Base-by-base conservation (phyloP, 2,329 filamentous ascomycete species). In the Paraphoma sp. region DNA sequence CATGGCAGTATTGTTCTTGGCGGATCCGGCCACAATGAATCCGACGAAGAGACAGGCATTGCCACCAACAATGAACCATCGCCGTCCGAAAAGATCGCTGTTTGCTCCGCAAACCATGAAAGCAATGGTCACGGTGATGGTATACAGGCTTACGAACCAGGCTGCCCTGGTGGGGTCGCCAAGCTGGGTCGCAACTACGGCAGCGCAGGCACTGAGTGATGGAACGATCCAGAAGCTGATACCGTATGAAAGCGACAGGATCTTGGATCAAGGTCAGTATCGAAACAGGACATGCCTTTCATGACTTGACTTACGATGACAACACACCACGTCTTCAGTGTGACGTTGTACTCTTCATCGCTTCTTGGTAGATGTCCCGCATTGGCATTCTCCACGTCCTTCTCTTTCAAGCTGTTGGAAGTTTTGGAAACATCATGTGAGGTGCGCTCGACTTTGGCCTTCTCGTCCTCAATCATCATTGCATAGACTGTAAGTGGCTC, bases 11-110 rank as follows among this genome's bases (percentile, higher is more conserved):
- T 72, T 76, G 58, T 65, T 79, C 61, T 76, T 79, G 14, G 79
- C 78, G 10, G 56, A 11, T 31, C 56, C 61, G 8, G 75, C 76
- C 4, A 80, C 61, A 11, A 80, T 73, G 54, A 77, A 72, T 6
- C 78, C 77, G n/a, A 78, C 56, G 48, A 74, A 74, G 38, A 74
- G 68, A 14, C 79, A 56, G 41, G 79, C 63, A 56, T 81, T 81
- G 16, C 80, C 80, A 23, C 73, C 65, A 1, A 80, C 71, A 42
- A 82, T 67, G 60, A 82, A 81, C 78, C 78, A 81, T 31, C 80
- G 72, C 53, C 81, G 76, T 12, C 81, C 80, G 17, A 83, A 76
- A 11, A 82, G 68, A 65, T 83, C 81, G 10, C 78, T 81, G 64
- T 82, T 82, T 6, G 80, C 69, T 36, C 76, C 75, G 50, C 71